These are phyloP conservation scores for Beauveria asiatica DNA, from an alignment of 2,329 filamentous ascomycete species.

Conservation along the genomic window DNA sequence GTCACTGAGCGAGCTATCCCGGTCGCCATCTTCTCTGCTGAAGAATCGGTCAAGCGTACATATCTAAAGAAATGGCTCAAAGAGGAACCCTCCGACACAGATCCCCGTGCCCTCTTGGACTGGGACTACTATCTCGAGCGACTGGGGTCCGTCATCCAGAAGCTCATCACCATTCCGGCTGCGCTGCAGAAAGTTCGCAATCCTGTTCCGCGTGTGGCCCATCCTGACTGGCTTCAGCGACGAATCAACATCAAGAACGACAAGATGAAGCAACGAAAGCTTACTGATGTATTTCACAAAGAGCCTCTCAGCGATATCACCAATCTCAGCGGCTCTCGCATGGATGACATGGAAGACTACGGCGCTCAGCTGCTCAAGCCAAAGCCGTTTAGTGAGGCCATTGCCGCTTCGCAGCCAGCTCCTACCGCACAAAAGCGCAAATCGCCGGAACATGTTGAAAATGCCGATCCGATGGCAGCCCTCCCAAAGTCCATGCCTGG, in stretches of 20 bases:
- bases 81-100: constrained; percentile 84
- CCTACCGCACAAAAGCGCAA: constrained; percentile 59
- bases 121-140: constrained; percentile 98
- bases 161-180: constrained; percentile 96
- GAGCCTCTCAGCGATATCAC: constrained; percentile 66
- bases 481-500: constrained; percentile 78
- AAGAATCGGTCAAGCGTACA: constrained; percentile 75
- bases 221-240: constrained; percentile 94
- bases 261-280: constrained; percentile 96
- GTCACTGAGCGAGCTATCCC: constrained; percentile 93
- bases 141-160: constrained; percentile 94
- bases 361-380: constrained; percentile 59
- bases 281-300: constrained; percentile 80
- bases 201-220: constrained; percentile 83
- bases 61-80: constrained; percentile 94
- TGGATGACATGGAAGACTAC: constrained; percentile 74
- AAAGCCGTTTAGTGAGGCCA: constrained; percentile 46
- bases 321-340: constrained; percentile 47
- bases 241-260: constrained; percentile 94
- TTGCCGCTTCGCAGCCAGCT: constrained; percentile 46
- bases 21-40: constrained; percentile 93
- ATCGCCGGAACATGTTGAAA: constrained; percentile 58
- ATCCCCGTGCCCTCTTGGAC: constrained; percentile 81
- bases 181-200: constrained; percentile 92
- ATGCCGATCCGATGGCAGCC: constrained; percentile 68